A percentile compares a stretch with the other conserved stretches of the same genome.
phyloP scores from a whole-genome alignment of 495 filamentous ascomycete genomes.

The Hypoxylon trugodes region DNA sequence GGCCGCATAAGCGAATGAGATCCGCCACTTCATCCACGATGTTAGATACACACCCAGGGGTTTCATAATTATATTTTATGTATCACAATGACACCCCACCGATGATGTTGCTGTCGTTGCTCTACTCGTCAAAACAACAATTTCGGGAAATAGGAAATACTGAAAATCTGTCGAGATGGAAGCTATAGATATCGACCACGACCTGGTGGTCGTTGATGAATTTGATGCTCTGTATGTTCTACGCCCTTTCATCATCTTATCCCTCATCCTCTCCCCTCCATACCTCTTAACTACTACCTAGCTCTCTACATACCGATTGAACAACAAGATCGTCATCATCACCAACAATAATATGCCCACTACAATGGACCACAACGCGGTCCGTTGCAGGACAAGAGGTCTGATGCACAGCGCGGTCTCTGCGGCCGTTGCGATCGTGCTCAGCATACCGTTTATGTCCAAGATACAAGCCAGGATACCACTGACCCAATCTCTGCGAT shows the following conservation, averaged over 20 bases:
- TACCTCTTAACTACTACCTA: neutral
- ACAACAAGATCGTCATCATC: neutral
- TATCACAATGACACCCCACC: conserved; percentile 31
- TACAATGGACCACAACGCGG: conserved; percentile 13
- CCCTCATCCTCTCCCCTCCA: neutral
- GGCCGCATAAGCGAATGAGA: conserved; percentile 32
- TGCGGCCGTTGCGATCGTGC: conserved; percentile 25
- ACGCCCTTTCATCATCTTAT: conserved; percentile 18
- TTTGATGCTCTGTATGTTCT: conserved; percentile 58
- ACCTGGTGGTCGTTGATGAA: conserved; percentile 53
- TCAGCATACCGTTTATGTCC: conserved; percentile 29
- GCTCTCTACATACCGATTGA: conserved; percentile 4
- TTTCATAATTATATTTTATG: neutral
- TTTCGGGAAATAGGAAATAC: neutral
- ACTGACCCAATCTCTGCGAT: conserved; percentile 26
- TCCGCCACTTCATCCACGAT: neutral
- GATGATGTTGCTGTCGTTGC: conserved; percentile 34
- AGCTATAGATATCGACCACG: conserved; percentile 47
- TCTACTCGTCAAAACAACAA: conserved; percentile 30
- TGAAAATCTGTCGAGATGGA: conserved; percentile 35
- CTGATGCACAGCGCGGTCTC: conserved; percentile 28
- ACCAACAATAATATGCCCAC: neutral
- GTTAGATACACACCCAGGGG: conserved; percentile 23
- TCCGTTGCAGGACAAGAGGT: conserved; percentile 27
- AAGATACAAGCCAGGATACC: conserved; percentile 27